Evolutionary conservation across 2,329 filamentous ascomycete genomes (phyloP), one percentile per base, ranked within the genome.

Genomic region (Bipolaris cookei): DNA sequence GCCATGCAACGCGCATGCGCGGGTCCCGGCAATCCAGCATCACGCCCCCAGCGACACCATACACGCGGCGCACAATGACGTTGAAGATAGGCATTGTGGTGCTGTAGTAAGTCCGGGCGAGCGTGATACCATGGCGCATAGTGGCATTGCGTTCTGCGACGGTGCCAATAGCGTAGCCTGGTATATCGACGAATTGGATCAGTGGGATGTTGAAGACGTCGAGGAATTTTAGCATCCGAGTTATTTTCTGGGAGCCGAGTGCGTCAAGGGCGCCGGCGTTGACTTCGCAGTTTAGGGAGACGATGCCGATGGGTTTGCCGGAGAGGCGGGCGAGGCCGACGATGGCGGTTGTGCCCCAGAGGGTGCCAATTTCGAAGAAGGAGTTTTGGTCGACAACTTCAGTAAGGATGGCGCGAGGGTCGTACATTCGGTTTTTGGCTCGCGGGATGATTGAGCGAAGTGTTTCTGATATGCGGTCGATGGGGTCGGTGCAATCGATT

Each of bases 191-290:
- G 61, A 88, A 88, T 66, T 89, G 86, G 6, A 89, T 56, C 3
- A 88, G 76, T 0, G 86, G 86, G 2, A 88, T 75, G 59, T 89
- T 89, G 78, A 88, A 87, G 41, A 88, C 80, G 65, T 89, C 86
- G 59, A 85, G 84, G 65, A 88, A 81, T 65, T 88, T 88, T 34
- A 88, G 73, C 70, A 87, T 81, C 2, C 84, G 77, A 0, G 81
- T 83, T 18, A 88, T 77, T 65, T 88, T 88, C 61, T 88, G 86
- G 8, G 82, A 83, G 4, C 86, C 86, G 0, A 80, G 77, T 0
- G 86, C 83, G 67, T 88, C 86, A 7, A 88, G 73, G 0, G 86
- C 86, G 8, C 86, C 86, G 1, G 84, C 82, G 44, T 86, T 84
- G 56, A 74, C 71, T 70, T 88, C 86, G 59, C 84, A 85, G 61